Evolutionary conservation across 345 rosid genomes (phyloP).

Genomic region (Gossypium stocksii): DNA sequence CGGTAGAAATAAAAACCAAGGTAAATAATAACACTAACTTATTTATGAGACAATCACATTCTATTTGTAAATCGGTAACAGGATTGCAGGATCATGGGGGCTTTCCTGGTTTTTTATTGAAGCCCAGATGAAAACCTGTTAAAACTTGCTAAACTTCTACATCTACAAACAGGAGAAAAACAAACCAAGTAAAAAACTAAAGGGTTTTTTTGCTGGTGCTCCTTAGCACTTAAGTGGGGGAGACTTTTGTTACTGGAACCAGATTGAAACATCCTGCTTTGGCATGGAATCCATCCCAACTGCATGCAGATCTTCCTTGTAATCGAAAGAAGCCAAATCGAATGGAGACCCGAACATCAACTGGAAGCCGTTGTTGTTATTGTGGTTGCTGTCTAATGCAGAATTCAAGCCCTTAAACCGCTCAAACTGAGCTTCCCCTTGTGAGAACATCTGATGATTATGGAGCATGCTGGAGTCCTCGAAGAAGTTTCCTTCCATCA

Average conservation of each 20-base stretch:
- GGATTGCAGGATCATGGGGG: neutral
- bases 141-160: conserved; percentile 18
- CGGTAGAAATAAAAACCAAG: neutral
- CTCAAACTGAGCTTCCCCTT: conserved; percentile 47
- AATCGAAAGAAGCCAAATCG: conserved; percentile 55
- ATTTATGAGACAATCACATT: conserved; percentile 34
- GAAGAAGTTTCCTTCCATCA: conserved; percentile 52
- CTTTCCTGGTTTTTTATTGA: conserved; percentile 19
- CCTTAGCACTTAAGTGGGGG: neutral
- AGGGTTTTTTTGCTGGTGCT: conserved; percentile 1
- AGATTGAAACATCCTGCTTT: conserved; percentile 64
- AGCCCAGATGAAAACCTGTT: conserved; percentile 15
- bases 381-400: conserved; percentile 40
- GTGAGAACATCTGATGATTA: conserved; percentile 44
- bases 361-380: conserved; percentile 37
- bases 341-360: conserved; percentile 63
- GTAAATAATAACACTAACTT: conserved; percentile 16
- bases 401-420: conserved; percentile 39
- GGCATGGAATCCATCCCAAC: conserved; percentile 46
- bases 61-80: conserved; percentile 8
- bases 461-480: conserved; percentile 47
- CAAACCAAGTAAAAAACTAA: neutral
- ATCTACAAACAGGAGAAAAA: conserved; percentile 12
- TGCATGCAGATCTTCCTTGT: conserved; percentile 63
- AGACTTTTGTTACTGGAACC: conserved; percentile 42